Percentiles rank a stretch among this genome's conserved stretches.
Conservation (phyloP, 2,329 filamentous ascomycete genomes). For the Apiospora pterosperma region DNA sequence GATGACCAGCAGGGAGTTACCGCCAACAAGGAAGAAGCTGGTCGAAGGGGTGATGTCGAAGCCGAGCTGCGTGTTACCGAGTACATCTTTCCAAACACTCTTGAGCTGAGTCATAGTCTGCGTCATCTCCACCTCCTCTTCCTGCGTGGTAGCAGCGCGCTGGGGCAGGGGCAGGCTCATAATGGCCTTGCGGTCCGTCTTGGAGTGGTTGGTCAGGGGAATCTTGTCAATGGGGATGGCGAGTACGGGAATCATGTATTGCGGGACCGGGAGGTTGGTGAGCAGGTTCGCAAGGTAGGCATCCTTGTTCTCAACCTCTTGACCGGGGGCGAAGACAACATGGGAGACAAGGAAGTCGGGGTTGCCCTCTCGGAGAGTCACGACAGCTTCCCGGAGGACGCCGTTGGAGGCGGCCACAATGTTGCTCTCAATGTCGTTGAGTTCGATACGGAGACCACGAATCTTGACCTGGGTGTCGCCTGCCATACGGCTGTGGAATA, state of each 20-base stretch:
- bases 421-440: slow-evolving; percentile 35
- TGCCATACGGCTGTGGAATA: slow-evolving; percentile 29
- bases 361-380: not conserved
- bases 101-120: not conserved
- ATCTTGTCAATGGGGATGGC: slow-evolving; percentile 23
- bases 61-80: not conserved
- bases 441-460: slow-evolving; percentile 38
- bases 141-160: not conserved
- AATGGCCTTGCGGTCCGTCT: slow-evolving; percentile 21
- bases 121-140: not conserved
- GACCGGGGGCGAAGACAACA: not conserved
- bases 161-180: slow-evolving; percentile 5
- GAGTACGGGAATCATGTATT: slow-evolving; percentile 31
- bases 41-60: not conserved
- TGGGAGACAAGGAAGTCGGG: not conserved
- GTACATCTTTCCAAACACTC: not conserved
- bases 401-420: not conserved
- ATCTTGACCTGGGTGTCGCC: slow-evolving; percentile 37
- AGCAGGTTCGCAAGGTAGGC: slow-evolving; percentile 12
- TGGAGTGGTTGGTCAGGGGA: slow-evolving; percentile 26
- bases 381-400: not conserved
- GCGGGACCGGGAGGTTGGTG: slow-evolving; percentile 21
- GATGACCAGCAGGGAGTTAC: slow-evolving; percentile 10
- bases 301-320: not conserved
- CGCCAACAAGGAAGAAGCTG: slow-evolving; percentile 12